A percentile compares a stretch with the other conserved stretches of the same genome.
Conservation (phyloP, 345 rosid genomes). For the Excoecaria agallocha region DNA sequence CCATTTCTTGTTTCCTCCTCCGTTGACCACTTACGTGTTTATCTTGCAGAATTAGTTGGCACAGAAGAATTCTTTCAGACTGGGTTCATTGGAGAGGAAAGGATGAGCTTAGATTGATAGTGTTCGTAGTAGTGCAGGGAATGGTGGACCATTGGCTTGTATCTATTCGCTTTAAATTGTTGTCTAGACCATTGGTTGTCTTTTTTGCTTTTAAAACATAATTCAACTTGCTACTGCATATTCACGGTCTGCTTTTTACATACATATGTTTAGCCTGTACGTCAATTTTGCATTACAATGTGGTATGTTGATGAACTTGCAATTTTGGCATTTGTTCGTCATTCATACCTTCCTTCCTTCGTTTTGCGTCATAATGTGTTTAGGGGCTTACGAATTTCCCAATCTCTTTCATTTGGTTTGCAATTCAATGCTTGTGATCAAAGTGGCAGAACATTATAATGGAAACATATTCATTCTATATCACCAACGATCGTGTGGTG, state of each 20-base stretch:
- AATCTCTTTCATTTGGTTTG: too few relatives aligned
- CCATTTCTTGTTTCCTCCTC: not conserved
- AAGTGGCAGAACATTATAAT: too few relatives aligned
- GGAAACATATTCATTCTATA: too few relatives aligned
- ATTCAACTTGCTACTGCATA: slow-evolving; percentile 6
- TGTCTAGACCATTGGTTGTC: slow-evolving; percentile 10
- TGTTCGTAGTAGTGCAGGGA: not conserved
- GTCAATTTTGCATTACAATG: not conserved
- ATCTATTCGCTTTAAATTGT: slow-evolving; percentile 12
- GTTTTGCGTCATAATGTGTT: too few relatives aligned
- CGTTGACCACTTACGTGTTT: not conserved
- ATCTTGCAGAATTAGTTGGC: slow-evolving; percentile 28
- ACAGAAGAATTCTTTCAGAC: slow-evolving; percentile 1
- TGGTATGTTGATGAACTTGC: not conserved
- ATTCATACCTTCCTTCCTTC: too few relatives aligned
- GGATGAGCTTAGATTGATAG: not conserved
- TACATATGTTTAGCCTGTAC: not conserved
- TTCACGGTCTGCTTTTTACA: slow-evolving; percentile 8
- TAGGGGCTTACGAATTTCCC: too few relatives aligned
- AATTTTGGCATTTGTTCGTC: too few relatives aligned
- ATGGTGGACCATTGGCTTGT: slow-evolving; percentile 19
- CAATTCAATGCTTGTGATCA: too few relatives aligned
- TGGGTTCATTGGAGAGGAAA: slow-evolving; percentile 12
- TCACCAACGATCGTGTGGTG: too few relatives aligned
- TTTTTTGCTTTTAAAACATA: not conserved